Conservation (phyloP, 2,329 filamentous ascomycete genomes). For the Botrytis fabae region DNA sequence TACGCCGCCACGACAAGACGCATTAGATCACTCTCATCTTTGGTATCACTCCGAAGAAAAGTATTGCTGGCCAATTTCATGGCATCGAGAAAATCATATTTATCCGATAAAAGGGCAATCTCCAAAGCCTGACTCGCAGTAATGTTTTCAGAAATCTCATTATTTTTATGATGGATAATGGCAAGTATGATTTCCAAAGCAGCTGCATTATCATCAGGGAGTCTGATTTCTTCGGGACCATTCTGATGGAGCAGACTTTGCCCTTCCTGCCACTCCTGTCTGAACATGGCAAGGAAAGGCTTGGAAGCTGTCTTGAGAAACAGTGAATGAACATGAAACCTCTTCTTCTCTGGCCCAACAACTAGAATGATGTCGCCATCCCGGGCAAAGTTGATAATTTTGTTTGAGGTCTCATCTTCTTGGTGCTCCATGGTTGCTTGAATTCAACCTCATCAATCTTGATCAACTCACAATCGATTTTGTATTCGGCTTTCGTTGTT, state of each 20-base stretch:
- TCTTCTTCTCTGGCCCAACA: slow-evolving; percentile 26
- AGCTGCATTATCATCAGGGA: slow-evolving; percentile 27
- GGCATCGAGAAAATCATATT: slow-evolving; percentile 28
- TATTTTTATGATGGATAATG: slow-evolving; percentile 26
- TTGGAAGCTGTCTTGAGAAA: slow-evolving; percentile 28
- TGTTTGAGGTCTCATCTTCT: neutral
- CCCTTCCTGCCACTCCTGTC: slow-evolving; percentile 24
- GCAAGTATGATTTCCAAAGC: slow-evolving; percentile 26
- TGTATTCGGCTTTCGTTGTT: neutral
- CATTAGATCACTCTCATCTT: slow-evolving; percentile 12
- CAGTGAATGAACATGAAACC: slow-evolving; percentile 26
- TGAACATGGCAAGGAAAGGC: slow-evolving; percentile 28
- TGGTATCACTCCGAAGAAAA: slow-evolving; percentile 21
- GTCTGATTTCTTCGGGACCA: slow-evolving; percentile 21
- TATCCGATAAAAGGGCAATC: slow-evolving; percentile 26
- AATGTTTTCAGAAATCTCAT: slow-evolving; percentile 22
- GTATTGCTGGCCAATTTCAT: slow-evolving; percentile 23
- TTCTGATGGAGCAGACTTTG: slow-evolving; percentile 20
- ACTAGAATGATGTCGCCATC: slow-evolving; percentile 29
- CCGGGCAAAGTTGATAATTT: slow-evolving; percentile 22
- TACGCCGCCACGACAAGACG: slow-evolving; percentile 26
- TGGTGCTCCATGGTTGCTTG: neutral
- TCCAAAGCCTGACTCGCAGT: slow-evolving; percentile 23
- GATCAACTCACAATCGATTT: neutral
- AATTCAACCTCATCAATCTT: neutral